Evolutionary conservation across 805 yeast species (phyloP).

Genomic region (Yamadazyma nakazawae): DNA sequence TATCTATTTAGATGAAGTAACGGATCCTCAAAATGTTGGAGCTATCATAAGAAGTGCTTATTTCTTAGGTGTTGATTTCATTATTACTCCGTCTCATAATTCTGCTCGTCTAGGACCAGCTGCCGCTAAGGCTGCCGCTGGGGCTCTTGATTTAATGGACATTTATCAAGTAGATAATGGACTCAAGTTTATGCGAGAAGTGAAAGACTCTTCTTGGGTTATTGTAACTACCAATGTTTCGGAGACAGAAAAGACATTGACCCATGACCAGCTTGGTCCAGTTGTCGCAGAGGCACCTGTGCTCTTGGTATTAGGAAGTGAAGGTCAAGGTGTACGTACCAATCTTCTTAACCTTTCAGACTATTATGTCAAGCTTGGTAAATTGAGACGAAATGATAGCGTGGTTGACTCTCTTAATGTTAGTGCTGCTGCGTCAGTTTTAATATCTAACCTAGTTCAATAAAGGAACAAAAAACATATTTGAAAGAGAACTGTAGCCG

Average conservation of each 20-base stretch:
- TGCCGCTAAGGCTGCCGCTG: conserved; percentile 78
- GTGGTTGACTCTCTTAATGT: conserved; percentile 80
- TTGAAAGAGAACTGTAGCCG: too few species aligned
- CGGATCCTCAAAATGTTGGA: conserved; percentile 87
- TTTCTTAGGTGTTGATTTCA: conserved; percentile 78
- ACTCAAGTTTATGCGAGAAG: conserved; percentile 54
- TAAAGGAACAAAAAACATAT: not conserved
- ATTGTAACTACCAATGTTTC: conserved; percentile 59
- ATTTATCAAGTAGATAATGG: conserved; percentile 60
- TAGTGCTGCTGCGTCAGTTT: conserved; percentile 80
- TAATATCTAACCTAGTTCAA: conserved; percentile 32
- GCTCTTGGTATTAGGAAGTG: conserved; percentile 77
- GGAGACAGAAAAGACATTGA: conserved; percentile 32
- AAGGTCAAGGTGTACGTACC: conserved; percentile 78
- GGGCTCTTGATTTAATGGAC: conserved; percentile 74
- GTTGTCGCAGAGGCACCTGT: conserved; percentile 53
- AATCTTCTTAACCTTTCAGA: conserved; percentile 59
- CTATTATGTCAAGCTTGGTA: conserved; percentile 40
- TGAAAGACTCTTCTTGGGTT: conserved; percentile 62
- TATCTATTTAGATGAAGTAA: conserved; percentile 69
- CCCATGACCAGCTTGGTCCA: conserved; percentile 40
- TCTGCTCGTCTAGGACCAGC: conserved; percentile 75
- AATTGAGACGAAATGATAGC: conserved; percentile 26
- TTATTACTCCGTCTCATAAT: conserved; percentile 64
- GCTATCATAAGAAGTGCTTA: conserved; percentile 78